These are phyloP conservation scores for Austroboletus niveus DNA, from an alignment of 1,284 basidiomycete genomes.

Conservation along the genomic window DNA sequence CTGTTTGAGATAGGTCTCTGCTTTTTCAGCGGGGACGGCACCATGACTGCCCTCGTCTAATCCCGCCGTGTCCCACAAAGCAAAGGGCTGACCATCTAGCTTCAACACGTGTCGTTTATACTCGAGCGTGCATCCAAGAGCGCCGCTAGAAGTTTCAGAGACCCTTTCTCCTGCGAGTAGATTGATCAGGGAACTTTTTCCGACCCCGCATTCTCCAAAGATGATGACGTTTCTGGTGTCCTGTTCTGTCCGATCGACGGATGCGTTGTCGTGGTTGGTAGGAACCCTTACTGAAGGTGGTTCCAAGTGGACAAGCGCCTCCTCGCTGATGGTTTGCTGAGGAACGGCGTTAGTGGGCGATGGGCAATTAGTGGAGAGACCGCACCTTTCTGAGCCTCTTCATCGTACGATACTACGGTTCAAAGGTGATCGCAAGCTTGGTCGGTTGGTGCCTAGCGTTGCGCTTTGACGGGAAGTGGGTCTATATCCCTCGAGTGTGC, in stretches of 20 bases:
- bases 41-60: conserved; percentile 27
- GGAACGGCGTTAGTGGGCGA: conserved; percentile 9
- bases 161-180: conserved; percentile 18
- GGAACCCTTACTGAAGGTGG: conserved; percentile 10
- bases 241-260: conserved; percentile 7
- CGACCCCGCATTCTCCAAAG: conserved; percentile 30
- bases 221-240: conserved; percentile 23
- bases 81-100: conserved; percentile 9
- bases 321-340: conserved; percentile 10
- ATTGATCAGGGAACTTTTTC: conserved; percentile 29
- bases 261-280: neutral
- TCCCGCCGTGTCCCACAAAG: conserved; percentile 31
- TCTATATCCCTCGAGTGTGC: conserved; percentile 16
- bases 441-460: conserved; percentile 2
- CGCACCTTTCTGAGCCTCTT: conserved; percentile 15
- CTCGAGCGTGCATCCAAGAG: conserved; percentile 26
- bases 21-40: conserved; percentile 25
- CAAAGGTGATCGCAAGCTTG: neutral
- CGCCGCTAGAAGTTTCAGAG: conserved; percentile 22
- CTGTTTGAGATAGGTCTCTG: conserved; percentile 26
- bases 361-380: neutral
- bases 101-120: conserved; percentile 15
- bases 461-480: neutral
- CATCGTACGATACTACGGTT: neutral
- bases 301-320: neutral